phyloP scores from a whole-genome alignment of 1,284 basidiomycete species.

The Leccinum cinnamomeum region DNA sequence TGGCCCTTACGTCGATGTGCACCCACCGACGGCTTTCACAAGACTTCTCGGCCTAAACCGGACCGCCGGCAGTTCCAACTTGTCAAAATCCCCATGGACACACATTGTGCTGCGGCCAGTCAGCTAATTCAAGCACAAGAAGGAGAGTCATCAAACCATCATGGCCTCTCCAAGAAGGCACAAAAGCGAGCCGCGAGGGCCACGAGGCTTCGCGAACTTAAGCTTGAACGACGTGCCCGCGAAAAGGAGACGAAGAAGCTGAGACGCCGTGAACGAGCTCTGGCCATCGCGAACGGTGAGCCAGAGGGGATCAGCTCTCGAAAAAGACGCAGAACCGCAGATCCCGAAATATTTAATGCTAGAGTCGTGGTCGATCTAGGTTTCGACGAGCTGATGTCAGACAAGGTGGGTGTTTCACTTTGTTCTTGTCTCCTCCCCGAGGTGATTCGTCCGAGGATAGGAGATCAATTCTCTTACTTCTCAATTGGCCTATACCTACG shows the following conservation, averaged over 20 bases:
- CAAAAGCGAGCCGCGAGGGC: slow-evolving; percentile 75
- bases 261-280: slow-evolving; percentile 56
- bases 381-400: slow-evolving; percentile 94
- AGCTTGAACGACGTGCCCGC: slow-evolving; percentile 71
- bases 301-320: slow-evolving; percentile 48
- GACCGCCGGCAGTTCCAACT: slow-evolving; percentile 16
- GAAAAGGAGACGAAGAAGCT: slow-evolving; percentile 74
- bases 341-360: slow-evolving; percentile 60
- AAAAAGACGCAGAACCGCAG: slow-evolving; percentile 42
- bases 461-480: slow-evolving; percentile 87
- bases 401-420: slow-evolving; percentile 69
- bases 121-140: slow-evolving; percentile 14
- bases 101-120: slow-evolving; percentile 4
- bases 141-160: slow-evolving; percentile 19
- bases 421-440: slow-evolving; percentile 18
- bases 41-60: slow-evolving; percentile 25
- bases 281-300: slow-evolving; percentile 57
- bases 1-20: neutral
- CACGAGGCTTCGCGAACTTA: slow-evolving; percentile 63
- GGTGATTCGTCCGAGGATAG: slow-evolving; percentile 42
- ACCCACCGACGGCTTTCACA: neutral
- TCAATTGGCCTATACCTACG: slow-evolving; percentile 89
- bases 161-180: slow-evolving; percentile 73
- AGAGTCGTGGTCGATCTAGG: slow-evolving; percentile 87
- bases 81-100: slow-evolving; percentile 21